Base-by-base conservation (phyloP, 2,329 filamentous ascomycete genomes). In the Acephala macrosclerotiorum region DNA sequence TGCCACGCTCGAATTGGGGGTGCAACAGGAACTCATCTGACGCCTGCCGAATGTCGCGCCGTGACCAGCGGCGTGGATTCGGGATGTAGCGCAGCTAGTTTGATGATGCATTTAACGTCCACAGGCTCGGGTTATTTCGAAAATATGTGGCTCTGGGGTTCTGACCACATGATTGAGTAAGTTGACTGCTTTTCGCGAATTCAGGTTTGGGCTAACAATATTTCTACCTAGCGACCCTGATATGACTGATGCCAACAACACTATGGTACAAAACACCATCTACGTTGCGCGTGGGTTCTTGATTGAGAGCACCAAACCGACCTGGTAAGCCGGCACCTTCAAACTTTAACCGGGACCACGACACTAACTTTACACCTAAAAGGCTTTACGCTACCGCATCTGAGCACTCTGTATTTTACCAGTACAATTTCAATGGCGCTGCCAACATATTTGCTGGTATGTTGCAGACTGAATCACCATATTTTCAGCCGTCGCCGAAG, bases 391-490 rank as follows among this genome's bases (percentile, higher is more conserved):
- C 87, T 11, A 89, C 88, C 0, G 82, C 86, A 0, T 85, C 86
- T 0, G 90, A 92, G 78, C 90, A 92, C 76, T 84, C 84, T 22
- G 33, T 49, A 16, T 78, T 91, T 18, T 91, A 90, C 74, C 87
- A 92, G 75, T 92, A 92, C 76, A 86, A 91, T 71, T 79, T 92
- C 59, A 78, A 81, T 70, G 80, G 82, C 57, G 87, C 89, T 8
- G 80, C 81, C 49, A 84, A 91, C 71, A 77, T 90, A 63, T 89
- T 85, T 75, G 84, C 88, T 73, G 87, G 87, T 22, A 83, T 87
- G 72, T 84, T 89, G 58, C 89, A 92, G 74, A 89, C 89, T 58
- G 89, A 92, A 77, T 89, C 89, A 4, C 86, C 90, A 0, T 92
- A 92, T 78, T 91, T 85, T 77, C 89, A 92, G 75, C 89, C 89